Base-by-base conservation (phyloP, 768 basidiomycete genomes). In the Asterophora parasitica region DNA sequence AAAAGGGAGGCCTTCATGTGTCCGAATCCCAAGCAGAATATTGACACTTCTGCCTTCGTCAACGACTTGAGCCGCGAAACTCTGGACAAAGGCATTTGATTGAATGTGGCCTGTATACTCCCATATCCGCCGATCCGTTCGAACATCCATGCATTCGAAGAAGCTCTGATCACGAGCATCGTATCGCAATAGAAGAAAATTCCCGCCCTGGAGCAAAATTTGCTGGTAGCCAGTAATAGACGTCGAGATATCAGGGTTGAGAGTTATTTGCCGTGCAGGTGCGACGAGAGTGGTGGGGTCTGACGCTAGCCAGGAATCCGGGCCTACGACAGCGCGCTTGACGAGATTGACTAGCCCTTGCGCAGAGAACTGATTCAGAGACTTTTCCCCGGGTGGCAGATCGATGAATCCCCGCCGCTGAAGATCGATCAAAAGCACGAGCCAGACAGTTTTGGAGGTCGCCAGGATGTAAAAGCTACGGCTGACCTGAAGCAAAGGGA, bases 401-500 rank as follows among this genome's bases (percentile, higher is more conserved):
- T 52, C 51, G n/a, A 52, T 35, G 36, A 43, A 47, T 4, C 51
- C 51, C 2, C 46, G 51, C 19, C 27, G 23, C 10, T 33, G 20
- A 7, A 52, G 34, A 33, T 52, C 40, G 3, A 13, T 38, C 11
- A 32, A 2, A 26, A 48, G 30, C 13, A 17, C 12, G 12, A 52
- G 45, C 51, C 45, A 52, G 10, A 47, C 42, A 11, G 47, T 30
- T 9, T 67, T 68, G 30, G 75, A 77, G 46, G 74, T 73, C 23
- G 75, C 74, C 30, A 78, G 77, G 71, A 65, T 61, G 15, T 68
- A 53, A 55, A 58, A 17, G 10, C 16, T 35, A 7, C 40, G 49
- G 32, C 36, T 35, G 13, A n/a, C 43, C 46, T 48, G 37, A 4
- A 31, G 5, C n/a, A n/a, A n/a, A n/a, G n/a, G n/a, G n/a, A n/a